Percentiles rank a stretch among this genome's conserved stretches.
phyloP scores from a whole-genome alignment of 1,139 yeast genomes.

The Starmera stellimalicola region DNA sequence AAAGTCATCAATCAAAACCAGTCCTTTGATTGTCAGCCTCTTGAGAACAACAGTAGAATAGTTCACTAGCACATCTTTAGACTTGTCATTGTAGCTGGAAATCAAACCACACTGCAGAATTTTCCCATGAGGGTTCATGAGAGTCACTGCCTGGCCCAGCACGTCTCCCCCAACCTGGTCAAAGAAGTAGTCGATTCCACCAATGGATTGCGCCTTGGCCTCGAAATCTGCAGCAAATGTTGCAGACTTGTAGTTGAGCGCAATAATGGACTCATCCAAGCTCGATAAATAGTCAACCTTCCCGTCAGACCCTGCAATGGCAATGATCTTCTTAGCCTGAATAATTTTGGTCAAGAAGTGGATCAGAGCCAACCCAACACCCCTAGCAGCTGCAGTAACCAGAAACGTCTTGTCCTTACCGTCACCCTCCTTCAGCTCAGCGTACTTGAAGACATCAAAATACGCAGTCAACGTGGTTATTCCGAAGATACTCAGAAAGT shows the following conservation, averaged over 20 bases:
- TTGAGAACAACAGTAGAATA: conserved; percentile 38
- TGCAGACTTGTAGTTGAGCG: conserved; percentile 44
- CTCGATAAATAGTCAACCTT: conserved; percentile 47
- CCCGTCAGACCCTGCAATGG: conserved; percentile 53
- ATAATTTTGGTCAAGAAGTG: conserved; percentile 48
- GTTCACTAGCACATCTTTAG: conserved; percentile 25
- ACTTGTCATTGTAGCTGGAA: conserved; percentile 42
- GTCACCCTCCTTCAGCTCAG: conserved; percentile 28
- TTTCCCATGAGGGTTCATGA: conserved; percentile 33
- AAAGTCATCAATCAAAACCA: conserved; percentile 14
- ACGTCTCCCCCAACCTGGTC: conserved; percentile 62
- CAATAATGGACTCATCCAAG: conserved; percentile 44
- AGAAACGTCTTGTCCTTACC: conserved; percentile 32
- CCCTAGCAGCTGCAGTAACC: conserved; percentile 64
- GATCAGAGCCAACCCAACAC: conserved; percentile 55
- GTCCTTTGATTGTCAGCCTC: conserved; percentile 39
- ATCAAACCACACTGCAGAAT: conserved; percentile 57
- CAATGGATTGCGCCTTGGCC: conserved; percentile 34
- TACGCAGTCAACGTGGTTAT: conserved; percentile 57
- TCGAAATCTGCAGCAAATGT: conserved; percentile 33
- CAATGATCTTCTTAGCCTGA: conserved; percentile 49
- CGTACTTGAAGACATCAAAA: conserved; percentile 40
- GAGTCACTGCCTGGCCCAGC: conserved; percentile 36
- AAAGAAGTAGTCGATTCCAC: conserved; percentile 37
- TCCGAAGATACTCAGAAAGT: conserved; percentile 42